Base-by-base conservation (phyloP, 805 yeast species). In the Candida ficus region DNA sequence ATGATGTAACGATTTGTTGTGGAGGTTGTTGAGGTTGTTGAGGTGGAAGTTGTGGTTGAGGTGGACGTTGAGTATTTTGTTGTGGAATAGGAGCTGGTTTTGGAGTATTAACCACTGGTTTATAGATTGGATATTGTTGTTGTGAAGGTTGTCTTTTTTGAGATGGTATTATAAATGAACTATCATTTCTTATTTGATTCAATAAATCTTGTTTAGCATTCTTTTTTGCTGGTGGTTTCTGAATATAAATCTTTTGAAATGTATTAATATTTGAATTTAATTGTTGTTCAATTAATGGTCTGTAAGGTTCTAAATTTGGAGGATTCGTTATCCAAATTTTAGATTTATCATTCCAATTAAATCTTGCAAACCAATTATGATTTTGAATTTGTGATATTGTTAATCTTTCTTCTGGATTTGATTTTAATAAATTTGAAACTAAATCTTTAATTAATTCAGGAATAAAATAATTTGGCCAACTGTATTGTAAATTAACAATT, bases 401-500 rank as follows among this genome's bases (percentile, higher is more conserved):
- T 26, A 77, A 70, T 54, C 99, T 71, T 39, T 73, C 70, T 1
- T 73, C 66, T 0, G 96, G 95, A 45, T 86, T 80, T n/a, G 81
- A 57, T 3, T 78, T 80, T 40, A 93, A 66, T 17, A 93, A 68
- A 23, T 73, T 74, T 37, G 73, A 66, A 34, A 90, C 78, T 40
- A 93, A 63, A 50, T 83, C 83, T 33, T 84, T 73, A 1, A 88
- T 72, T 42, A 65, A 55, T 29, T 71, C 60, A 53, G 96, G 80
- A 45, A 80, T 49, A 66, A 79, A 67, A 62, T 80, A 74, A 56
- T 75, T 69, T 5, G 85, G 85, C 66, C 83, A 87, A 16, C 74
- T 62, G 57, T 83, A 93, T 42, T 87, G 85, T 26, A 83, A 68
- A 33, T 74, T 74, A 36, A 90, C 86, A 54, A 93, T 93, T 56